Evolutionary conservation across 306 rosid genomes (phyloP).

Genomic region (Cucurbita argyrosperma): DNA sequence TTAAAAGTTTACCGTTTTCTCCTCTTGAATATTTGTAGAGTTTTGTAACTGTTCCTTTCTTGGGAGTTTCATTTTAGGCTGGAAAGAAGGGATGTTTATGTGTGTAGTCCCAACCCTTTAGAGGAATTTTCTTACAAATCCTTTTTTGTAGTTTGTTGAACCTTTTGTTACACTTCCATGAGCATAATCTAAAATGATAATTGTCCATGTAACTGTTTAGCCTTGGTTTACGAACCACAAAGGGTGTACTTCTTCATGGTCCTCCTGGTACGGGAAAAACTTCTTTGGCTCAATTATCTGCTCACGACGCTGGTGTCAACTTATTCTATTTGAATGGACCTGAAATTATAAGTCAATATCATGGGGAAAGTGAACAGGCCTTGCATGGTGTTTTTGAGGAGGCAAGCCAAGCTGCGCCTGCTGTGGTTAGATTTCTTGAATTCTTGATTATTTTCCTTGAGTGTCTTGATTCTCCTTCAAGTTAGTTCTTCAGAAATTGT

Average conservation of each 20-base stretch:
- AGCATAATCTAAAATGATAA: background rate
- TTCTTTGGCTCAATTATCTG: conserved; percentile 60
- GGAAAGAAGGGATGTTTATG: too few species aligned
- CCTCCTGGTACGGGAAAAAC: conserved; percentile 98
- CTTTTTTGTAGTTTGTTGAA: too few species aligned
- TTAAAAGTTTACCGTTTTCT: background rate
- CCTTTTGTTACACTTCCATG: background rate
- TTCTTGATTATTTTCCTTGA: background rate
- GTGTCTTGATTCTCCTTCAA: background rate
- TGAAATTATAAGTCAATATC: conserved; percentile 57
- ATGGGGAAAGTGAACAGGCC: conserved; percentile 83
- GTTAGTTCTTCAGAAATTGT: background rate
- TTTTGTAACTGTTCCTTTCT: background rate
- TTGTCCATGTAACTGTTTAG: conserved; percentile 24
- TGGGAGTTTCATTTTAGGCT: too few species aligned
- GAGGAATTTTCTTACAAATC: too few species aligned
- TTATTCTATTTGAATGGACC: conserved; percentile 67
- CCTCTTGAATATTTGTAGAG: background rate
- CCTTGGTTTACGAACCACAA: conserved; percentile 60
- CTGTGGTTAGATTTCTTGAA: conserved; percentile 63
- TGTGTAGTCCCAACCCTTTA: too few species aligned
- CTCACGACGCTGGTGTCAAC: conserved; percentile 56
- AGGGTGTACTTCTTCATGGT: conserved; percentile 91
- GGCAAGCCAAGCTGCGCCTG: conserved; percentile 69
- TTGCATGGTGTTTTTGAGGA: conserved; percentile 47